Evolutionary conservation across 2,329 filamentous ascomycete species (phyloP), one percentile per base, ranked within the genome.

Genomic region (Exophiala oligosperma): DNA sequence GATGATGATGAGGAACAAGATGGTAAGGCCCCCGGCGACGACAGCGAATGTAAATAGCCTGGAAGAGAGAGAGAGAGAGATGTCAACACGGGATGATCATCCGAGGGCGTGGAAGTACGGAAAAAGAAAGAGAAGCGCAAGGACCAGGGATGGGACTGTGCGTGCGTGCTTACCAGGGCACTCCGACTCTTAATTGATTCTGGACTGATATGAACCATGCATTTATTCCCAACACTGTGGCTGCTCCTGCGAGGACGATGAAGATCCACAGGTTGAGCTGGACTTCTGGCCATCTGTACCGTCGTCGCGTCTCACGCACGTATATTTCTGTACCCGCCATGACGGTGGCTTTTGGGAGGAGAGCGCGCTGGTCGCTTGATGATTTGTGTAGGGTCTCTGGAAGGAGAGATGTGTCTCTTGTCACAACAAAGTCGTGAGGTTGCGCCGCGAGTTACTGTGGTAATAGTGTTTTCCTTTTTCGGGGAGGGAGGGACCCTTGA

Each of bases 21-120:
- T 73, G 29, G 80, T 80, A 1, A 87, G 76, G 2, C 78, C 71
- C 68, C 82, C 80, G 64, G 81, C 77, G 14, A 83, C 80, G 53
- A 87, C 79, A 72, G 84, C 84, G 72, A 81, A 87, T 28, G 84
- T 84, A 73, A 87, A 84, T 63, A 87, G 77, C 84, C 84, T 87
- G 67, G 46, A 17, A 17, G 17, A 17, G 17, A 17, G 17, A 17
- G 17, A 14, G 12, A 29, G 21, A 24, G 26, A 14, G 24, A 48
- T 28, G 32, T 55, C 41, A 55, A 32, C 29, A n/a, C 28, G n/a
- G 46, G 24, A 14, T 47, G 44, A 23, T 26, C 21, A 14, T 24
- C 40, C 40, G 21, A 12, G 11, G 14, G 23, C 23, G 17, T 17
- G 17, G 17, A 17, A 17, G 1, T 17, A 17, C 17, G 17, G 17